Base-by-base conservation (phyloP, 2,329 filamentous ascomycete genomes). In the Hypoxylon sp. region DNA sequence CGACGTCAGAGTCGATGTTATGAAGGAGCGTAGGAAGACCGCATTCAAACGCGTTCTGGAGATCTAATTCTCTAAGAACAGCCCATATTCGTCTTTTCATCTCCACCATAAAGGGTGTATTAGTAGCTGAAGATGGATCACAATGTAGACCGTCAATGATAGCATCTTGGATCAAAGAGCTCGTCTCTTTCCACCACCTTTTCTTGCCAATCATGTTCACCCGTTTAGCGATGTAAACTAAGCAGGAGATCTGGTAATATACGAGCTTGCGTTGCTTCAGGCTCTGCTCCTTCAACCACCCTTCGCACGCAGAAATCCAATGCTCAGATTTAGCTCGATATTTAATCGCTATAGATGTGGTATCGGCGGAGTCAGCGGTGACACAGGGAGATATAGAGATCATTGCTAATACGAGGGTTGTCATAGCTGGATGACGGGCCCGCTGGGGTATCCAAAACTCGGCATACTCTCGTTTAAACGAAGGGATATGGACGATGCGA, bases 331-430 rank as follows among this genome's bases (percentile, higher is more conserved):
- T 59, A 3, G 46, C 19, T 57, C 48, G 32, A 21, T 71, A 67
- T 51, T 41, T 65, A 30, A 21, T 51, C 14, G 61, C 14, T 32
- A 63, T 53, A 3, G 63, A 60, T 19, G 48, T 48, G 23, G 41
- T 48, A n/a, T 68, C 60, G 13, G 51, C 52, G 13, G 63, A 59
- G 49, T 23, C 17, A 32, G 56, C n/a, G 41, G 60, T 46, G 32
- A 56, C 36, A 60, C 46, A 67, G n/a, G 63, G 59, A 11, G 72
- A 70, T 45, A 75, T 67, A 28, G 73, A 69, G n/a, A 74, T 68
- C 61, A 75, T 76, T 13, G 70, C 62, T 30, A 90, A 58, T 9
- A 74, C 45, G 2, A 73, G 65, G 9, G 63, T 63, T 1, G 60
- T 68, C 67, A 68, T 71, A 25, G 70, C 53, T 28, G 70, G 58